These are phyloP conservation scores for Populus hybrid DNA, from an alignment of 441 rosid genomes.

Conservation along the genomic window DNA sequence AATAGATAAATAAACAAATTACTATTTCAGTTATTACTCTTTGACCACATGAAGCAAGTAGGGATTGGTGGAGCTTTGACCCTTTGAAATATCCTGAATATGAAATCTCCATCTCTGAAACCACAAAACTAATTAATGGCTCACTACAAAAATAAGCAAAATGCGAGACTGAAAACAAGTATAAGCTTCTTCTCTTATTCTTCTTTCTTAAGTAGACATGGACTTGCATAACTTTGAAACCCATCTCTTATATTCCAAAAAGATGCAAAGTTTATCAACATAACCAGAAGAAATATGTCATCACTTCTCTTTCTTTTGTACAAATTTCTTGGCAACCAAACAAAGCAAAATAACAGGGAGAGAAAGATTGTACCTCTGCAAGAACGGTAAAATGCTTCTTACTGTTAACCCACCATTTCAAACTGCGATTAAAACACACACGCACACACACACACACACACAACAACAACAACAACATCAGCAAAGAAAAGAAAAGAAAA, in stretches of 20 bases:
- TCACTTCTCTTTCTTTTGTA: background rate
- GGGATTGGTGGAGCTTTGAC: background rate
- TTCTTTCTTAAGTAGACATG: background rate
- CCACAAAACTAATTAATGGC: background rate
- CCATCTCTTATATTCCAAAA: background rate
- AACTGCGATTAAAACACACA: background rate
- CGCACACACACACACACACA: no score
- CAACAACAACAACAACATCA: no score
- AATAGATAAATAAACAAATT: background rate
- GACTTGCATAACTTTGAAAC: background rate
- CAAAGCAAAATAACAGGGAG: background rate
- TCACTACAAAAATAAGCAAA: background rate
- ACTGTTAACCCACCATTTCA: constrained; percentile 3
- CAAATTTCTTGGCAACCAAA: background rate
- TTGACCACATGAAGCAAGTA: constrained; percentile 5
- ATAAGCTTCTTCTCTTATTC: background rate
- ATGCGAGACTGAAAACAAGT: background rate
- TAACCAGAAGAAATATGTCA: background rate
- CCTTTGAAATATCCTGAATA: constrained; percentile 1
- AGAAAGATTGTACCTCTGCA: background rate
- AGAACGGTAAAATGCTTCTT: constrained; percentile 2
- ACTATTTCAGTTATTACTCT: background rate
- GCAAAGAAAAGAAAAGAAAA: no score
- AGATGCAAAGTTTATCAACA: background rate
- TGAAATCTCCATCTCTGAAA: constrained; percentile 15